Evolutionary conservation across 148 eudicot genomes (phyloP), one percentile per base, ranked within the genome.

Genomic region (Vaccinium corymbosum): DNA sequence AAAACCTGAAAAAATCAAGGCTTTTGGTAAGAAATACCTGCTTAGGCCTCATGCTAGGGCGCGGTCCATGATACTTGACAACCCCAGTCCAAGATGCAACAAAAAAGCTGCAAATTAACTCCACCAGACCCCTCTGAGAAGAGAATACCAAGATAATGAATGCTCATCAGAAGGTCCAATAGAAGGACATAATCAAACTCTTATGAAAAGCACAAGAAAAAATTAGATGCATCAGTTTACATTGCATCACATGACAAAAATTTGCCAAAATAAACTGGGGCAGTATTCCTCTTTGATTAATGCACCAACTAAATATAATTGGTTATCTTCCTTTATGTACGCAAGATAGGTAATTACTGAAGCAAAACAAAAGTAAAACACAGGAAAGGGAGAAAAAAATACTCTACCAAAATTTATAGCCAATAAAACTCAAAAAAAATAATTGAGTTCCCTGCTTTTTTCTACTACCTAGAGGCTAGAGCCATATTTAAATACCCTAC

Each of bases 11-110:
- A 16, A 50, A 66, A 64, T 64, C 29, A 64, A 64, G 71, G 71
- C 32, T 64, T 64, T 64, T 29, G 27, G 8, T 15, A 35, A 68
- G 25, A 52, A 11, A 59, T 61, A 95, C 99, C 94, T 97, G 99
- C 86, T 94, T 93, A 32, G 99, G 94, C 83, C 99, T 89, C 87
- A 90, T 92, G 88, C 98, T 92, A 20, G 99, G 99, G 53, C 95
- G 94, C 82, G 99, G 99, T 52, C 99, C 99, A 83, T 97, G 99
- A 85, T 97, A 97, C 85, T 89, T 97, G 85, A 97, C 95, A 81
- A 94, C 98, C 85, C 98, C 99, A 77, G 99, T 97, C 99, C 98
- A 97, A 66, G 99, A 97, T 77, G 99, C 98, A 84, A 97, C 98
- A 91, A 97, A 95, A 86, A 97, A 97, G 78, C 96, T 91, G 93